Evolutionary conservation across 23 red algal species (phyloP).

Genomic region (Agarophyton chilense): DNA sequence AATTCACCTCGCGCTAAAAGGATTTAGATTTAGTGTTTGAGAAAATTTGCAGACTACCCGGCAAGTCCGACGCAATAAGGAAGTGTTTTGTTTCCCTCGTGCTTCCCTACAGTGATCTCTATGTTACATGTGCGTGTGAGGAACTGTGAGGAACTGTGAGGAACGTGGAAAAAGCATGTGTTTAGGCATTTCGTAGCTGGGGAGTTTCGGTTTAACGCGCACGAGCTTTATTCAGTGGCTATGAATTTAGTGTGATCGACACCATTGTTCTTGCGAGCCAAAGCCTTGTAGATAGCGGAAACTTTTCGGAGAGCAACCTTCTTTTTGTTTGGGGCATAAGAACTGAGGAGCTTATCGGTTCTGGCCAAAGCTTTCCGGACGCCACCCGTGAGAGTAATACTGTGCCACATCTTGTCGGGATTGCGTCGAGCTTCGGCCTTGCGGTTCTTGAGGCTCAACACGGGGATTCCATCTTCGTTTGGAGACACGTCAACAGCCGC

Average conservation of each 20-base stretch:
- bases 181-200: too few relatives aligned
- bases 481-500: constrained; percentile 52
- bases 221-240: constrained; percentile 33
- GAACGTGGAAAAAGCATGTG: too few relatives aligned
- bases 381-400: constrained; percentile 51
- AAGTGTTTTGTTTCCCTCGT: too few relatives aligned
- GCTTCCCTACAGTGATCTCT: too few relatives aligned
- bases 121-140: too few relatives aligned
- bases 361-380: constrained; percentile 45
- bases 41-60: too few relatives aligned
- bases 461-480: constrained; percentile 65
- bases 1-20: too few relatives aligned
- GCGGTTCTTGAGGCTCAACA: constrained; percentile 50
- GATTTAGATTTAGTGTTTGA: too few relatives aligned
- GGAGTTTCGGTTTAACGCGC: too few relatives aligned
- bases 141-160: too few relatives aligned
- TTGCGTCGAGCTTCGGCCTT: constrained; percentile 29
- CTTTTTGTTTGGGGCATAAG: constrained; percentile 15
- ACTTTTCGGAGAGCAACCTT: constrained; percentile 50
- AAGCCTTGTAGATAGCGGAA: constrained; percentile 36
- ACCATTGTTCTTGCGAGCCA: constrained; percentile 26
- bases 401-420: constrained; percentile 71
- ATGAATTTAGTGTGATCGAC: constrained; percentile 52
- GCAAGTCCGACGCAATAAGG: too few relatives aligned
- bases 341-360: constrained; percentile 32